phyloP scores from a whole-genome alignment of 2,329 filamentous ascomycete genomes.

The Talaromyces marneffei region DNA sequence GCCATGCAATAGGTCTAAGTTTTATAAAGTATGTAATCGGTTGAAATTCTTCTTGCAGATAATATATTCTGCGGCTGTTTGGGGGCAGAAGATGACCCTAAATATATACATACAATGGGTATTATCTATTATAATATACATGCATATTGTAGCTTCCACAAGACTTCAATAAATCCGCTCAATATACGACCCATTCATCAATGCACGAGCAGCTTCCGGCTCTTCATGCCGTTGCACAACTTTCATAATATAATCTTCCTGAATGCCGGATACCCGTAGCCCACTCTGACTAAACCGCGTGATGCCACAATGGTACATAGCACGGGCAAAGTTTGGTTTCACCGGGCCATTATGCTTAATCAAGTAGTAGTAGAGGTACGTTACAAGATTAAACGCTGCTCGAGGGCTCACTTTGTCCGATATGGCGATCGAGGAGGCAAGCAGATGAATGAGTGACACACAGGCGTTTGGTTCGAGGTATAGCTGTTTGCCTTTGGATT shows the following conservation, averaged over 20 bases:
- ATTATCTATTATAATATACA: not conserved
- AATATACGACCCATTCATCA: constrained; percentile 19
- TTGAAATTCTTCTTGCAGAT: not conserved
- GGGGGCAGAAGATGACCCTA: not conserved
- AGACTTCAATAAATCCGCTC: not conserved
- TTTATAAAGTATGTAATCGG: not conserved
- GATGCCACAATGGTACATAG: constrained; percentile 48
- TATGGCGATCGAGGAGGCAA: constrained; percentile 42
- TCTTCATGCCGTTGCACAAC: constrained; percentile 42
- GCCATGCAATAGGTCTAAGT: not conserved
- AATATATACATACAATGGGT: not conserved
- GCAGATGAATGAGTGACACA: constrained; percentile 40
- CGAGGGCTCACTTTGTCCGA: constrained; percentile 32
- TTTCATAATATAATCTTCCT: constrained; percentile 41
- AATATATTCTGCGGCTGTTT: not conserved
- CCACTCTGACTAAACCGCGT: constrained; percentile 38
- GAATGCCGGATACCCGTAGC: constrained; percentile 26
- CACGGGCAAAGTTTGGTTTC: constrained; percentile 39
- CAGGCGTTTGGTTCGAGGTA: constrained; percentile 31
- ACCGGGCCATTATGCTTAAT: constrained; percentile 39
- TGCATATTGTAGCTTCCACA: not conserved
- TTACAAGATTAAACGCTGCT: constrained; percentile 42
- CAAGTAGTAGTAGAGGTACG: constrained; percentile 45
- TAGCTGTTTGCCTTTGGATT: constrained; percentile 11
- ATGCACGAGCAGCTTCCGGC: constrained; percentile 30